Conservation (phyloP, 495 filamentous ascomycete genomes). For the Glarea lozoyensis region DNA sequence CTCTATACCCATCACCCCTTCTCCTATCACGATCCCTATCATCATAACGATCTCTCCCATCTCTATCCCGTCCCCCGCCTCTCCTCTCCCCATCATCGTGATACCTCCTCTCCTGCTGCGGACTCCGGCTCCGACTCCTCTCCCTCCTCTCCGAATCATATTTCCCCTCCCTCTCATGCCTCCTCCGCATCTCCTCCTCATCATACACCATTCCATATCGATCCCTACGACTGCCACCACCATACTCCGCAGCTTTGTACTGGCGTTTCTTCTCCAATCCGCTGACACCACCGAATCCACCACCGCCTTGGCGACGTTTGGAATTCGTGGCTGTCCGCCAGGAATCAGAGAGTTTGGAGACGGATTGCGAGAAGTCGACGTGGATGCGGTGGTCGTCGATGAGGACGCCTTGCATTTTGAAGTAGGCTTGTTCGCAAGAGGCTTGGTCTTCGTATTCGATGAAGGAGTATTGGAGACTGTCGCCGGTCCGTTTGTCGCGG, state of each 20-base stretch:
- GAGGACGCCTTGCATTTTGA: slow-evolving; percentile 94
- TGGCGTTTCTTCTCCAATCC: slow-evolving; percentile 83
- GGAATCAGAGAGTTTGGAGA: slow-evolving; percentile 79
- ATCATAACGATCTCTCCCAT: slow-evolving; percentile 7
- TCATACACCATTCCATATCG: slow-evolving; percentile 80
- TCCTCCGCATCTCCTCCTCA: slow-evolving; percentile 50
- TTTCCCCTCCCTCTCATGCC: slow-evolving; percentile 27
- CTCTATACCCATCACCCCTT: slow-evolving; percentile 16
- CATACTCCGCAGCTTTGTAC: slow-evolving; percentile 64
- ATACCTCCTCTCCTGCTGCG: slow-evolving; percentile 12
- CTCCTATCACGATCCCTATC: slow-evolving; percentile 11
- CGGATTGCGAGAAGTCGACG: slow-evolving; percentile 97
- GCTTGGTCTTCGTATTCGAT: slow-evolving; percentile 92
- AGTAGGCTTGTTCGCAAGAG: slow-evolving; percentile 91
- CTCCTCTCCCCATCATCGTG: slow-evolving; percentile 14
- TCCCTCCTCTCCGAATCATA: slow-evolving; percentile 15
- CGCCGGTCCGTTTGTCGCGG: slow-evolving; percentile 84
- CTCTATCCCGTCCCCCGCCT: slow-evolving; percentile 10
- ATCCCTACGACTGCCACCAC: slow-evolving; percentile 31
- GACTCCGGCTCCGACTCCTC: slow-evolving; percentile 21
- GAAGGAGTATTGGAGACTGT: slow-evolving; percentile 95
- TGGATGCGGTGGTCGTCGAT: slow-evolving; percentile 98
- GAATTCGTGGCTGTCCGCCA: slow-evolving; percentile 85
- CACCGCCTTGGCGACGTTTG: slow-evolving; percentile 60
- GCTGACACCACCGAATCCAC: slow-evolving; percentile 85